Evolutionary conservation across 495 filamentous ascomycete species (phyloP).

Genomic region (Poronia punctata): DNA sequence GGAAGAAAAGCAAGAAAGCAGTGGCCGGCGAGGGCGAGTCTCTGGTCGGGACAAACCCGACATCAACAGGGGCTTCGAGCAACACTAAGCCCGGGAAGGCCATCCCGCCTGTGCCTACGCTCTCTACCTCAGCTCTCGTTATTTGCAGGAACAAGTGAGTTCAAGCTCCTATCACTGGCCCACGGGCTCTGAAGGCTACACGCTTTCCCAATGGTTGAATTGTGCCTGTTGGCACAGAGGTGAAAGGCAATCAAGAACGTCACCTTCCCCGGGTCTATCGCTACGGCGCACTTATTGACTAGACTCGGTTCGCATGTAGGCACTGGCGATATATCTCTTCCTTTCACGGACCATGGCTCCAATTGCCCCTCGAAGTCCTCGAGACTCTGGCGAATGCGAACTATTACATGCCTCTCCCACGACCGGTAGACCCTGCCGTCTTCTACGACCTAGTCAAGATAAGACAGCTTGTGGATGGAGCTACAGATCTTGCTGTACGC

Average conservation of each 20-base stretch:
- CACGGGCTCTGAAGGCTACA: not conserved
- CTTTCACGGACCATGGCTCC: constrained; percentile 82
- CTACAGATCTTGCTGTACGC: constrained; percentile 66
- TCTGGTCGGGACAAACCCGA: constrained; percentile 17
- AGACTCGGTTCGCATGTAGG: constrained; percentile 29
- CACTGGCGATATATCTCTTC: constrained; percentile 80
- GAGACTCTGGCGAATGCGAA: constrained; percentile 71
- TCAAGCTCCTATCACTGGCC: not conserved
- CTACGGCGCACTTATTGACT: not conserved
- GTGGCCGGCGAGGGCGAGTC: constrained; percentile 16
- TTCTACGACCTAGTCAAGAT: constrained; percentile 81
- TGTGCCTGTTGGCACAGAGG: constrained; percentile 13
- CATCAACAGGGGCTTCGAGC: constrained; percentile 13
- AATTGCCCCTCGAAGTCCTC: constrained; percentile 73
- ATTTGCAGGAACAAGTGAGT: constrained; percentile 69
- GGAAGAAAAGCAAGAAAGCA: constrained; percentile 42
- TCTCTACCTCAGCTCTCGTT: constrained; percentile 49
- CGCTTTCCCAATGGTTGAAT: too few species aligned
- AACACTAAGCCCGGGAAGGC: constrained; percentile 18
- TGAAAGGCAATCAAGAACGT: too few species aligned
- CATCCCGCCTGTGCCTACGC: constrained; percentile 29
- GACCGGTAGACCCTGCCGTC: constrained; percentile 69
- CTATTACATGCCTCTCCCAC: constrained; percentile 65
- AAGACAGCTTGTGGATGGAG: constrained; percentile 66
- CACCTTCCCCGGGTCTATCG: too few species aligned